A percentile compares a stretch with the other conserved stretches of the same genome.
phyloP scores from a whole-genome alignment of 2,329 filamentous ascomycete species.

The Alternaria longipes region DNA sequence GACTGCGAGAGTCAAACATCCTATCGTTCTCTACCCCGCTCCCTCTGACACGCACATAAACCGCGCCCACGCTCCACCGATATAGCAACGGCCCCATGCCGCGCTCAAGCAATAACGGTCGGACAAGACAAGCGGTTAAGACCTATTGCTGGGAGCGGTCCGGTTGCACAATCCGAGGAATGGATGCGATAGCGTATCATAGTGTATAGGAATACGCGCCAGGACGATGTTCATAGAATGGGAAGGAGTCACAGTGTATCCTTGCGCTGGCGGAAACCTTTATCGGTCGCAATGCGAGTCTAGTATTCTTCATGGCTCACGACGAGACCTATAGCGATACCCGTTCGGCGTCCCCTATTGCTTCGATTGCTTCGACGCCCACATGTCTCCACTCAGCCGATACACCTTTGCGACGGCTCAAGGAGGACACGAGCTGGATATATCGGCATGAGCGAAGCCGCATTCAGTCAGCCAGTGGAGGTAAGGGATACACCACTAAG shows the following conservation, averaged over 20 bases:
- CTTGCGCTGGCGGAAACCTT: not conserved
- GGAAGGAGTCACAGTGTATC: rapidly evolving
- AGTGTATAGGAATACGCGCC: not conserved
- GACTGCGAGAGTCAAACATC: no score
- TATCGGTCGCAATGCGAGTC: not conserved
- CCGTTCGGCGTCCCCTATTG: no score
- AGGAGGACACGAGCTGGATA: not conserved
- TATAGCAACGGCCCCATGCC: no score
- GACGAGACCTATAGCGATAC: rapidly evolving
- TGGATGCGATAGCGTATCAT: no score
- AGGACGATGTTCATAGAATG: not conserved
- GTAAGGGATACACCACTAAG: not conserved
- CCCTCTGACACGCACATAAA: no score
- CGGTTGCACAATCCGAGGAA: no score
- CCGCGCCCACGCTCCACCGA: no score
- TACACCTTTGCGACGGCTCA: not conserved
- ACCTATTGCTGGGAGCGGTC: no score
- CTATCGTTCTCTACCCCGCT: no score
- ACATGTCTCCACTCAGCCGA: not conserved
- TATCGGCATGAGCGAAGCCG: not conserved
- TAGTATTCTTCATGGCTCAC: not conserved
- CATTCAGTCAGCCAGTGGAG: not conserved
- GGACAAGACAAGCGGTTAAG: no score
- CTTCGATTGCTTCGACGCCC: no score
- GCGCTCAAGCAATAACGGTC: no score